These are phyloP conservation scores for Cyclotella choctawhatcheeana DNA, from an alignment of 108 stramenopile species.

Conservation along the genomic window DNA sequence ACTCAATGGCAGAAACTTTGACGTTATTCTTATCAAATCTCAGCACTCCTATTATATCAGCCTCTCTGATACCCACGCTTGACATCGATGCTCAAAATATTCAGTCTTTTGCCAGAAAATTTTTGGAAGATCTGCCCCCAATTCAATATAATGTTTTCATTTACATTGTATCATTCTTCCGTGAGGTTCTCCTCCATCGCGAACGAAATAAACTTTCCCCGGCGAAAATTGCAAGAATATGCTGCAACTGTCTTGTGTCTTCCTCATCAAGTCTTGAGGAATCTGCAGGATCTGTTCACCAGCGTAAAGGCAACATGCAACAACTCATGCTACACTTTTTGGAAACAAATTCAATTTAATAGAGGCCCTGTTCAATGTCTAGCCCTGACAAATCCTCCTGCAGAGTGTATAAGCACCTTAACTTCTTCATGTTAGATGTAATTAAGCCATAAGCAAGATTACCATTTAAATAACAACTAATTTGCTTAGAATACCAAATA, in stretches of 20 bases:
- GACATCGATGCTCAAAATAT: constrained; percentile 91
- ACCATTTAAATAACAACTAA: too few species aligned
- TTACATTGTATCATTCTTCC: constrained; percentile 96
- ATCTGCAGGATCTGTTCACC: constrained; percentile 43
- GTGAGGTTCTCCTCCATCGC: constrained; percentile 81
- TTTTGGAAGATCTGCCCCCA: constrained; percentile 92
- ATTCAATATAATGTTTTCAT: constrained; percentile 96
- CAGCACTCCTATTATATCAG: constrained; percentile 85
- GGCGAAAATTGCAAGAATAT: constrained; percentile 84
- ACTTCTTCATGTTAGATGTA: too few species aligned
- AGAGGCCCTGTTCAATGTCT: too few species aligned
- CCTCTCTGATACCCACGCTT: constrained; percentile 71
- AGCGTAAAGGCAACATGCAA: constrained; percentile 56
- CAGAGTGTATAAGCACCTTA: too few species aligned
- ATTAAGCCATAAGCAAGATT: too few species aligned
- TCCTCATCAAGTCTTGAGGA: constrained; percentile 63
- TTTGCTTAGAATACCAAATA: too few species aligned
- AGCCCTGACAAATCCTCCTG: too few species aligned
- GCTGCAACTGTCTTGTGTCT: constrained; percentile 66
- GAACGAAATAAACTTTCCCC: constrained; percentile 76
- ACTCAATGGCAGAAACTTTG: constrained; percentile 86
- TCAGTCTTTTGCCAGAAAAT: constrained; percentile 70
- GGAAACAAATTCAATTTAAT: constrained; percentile 60
- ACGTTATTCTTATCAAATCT: constrained; percentile 81
- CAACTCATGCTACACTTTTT: constrained; percentile 69